Evolutionary conservation across 495 filamentous ascomycete species (phyloP), one percentile per base, ranked within the genome.

Genomic region (Saxophila tyrrhenica): DNA sequence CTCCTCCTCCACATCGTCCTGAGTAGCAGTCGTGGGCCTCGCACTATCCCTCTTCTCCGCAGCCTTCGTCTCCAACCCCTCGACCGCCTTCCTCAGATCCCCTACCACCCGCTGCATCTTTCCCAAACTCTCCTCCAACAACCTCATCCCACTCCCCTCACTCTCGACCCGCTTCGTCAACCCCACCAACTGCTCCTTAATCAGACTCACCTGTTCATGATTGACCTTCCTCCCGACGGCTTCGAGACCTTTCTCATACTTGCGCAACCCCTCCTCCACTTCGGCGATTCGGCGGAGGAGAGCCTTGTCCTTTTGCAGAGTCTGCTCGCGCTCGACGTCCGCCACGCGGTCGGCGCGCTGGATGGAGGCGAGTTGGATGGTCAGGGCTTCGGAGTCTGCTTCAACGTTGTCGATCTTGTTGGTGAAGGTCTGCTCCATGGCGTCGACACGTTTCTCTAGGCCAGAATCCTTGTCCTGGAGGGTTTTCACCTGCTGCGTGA

Each of bases 271-370:
- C 44, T 25, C 50, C 21, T 61, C 54, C 17, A 57, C 45, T n/a
- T 60, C 58, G 3, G 17, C 55, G 16, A 60, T 13, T 10, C 58
- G 53, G 21, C 56, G 55, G 7, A 58, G 45, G 24, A 56, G 21
- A 2, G 51, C 45, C 51, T 57, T 60, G 35, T 62, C 57, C 17
- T 52, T 56, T 9, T 44, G 21, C 24, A 60, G 48, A 48, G 52
- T 46, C 54, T 60, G 53, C 16, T 54, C 25, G 44, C 41, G 48
- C 38, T 57, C 54, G 25, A 55, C 54, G 13, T 55, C 51, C 7
- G 50, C 47, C 41, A 45, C 21, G 13, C 9, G 23, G 3, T 49
- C 48, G 19, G 39, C 48, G 48, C 32, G 41, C 41, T 58, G 59
- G 2, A 60, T 46, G 3, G 20, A 25, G 3, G 48, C 39, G 22